Evolutionary conservation across 2,329 filamentous ascomycete genomes (phyloP).

Genomic region (Fusarium humuli): DNA sequence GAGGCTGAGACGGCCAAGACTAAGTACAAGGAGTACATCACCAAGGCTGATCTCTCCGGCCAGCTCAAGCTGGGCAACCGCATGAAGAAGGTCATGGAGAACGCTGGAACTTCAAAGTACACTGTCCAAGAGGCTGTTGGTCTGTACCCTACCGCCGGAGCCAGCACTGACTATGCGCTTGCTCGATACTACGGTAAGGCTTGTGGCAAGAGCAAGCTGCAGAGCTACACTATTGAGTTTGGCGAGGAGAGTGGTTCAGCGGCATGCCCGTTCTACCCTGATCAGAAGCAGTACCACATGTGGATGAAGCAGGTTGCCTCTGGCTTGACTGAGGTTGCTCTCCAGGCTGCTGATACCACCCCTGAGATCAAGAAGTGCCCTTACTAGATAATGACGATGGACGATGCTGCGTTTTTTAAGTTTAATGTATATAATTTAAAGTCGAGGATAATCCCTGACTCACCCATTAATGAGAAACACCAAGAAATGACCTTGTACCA

Average conservation of each 20-base stretch:
- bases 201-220: constrained; percentile 53
- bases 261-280: constrained; percentile 60
- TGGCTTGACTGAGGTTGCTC: constrained; percentile 61
- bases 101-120: constrained; percentile 54
- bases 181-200: constrained; percentile 55
- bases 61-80: constrained; percentile 50
- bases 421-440: constrained; percentile 14
- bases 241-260: constrained; percentile 46
- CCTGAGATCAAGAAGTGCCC: constrained; percentile 34
- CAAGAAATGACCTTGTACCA: background rate
- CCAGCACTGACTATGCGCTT: constrained; percentile 61
- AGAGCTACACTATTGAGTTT: constrained; percentile 62
- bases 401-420: background rate
- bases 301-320: constrained; percentile 59
- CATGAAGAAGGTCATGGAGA: constrained; percentile 56
- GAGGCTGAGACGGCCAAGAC: constrained; percentile 49
- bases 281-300: constrained; percentile 54
- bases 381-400: constrained; percentile 18
- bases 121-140: constrained; percentile 53
- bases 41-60: constrained; percentile 51
- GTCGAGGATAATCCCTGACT: background rate
- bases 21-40: constrained; percentile 60
- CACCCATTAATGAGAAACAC: background rate
- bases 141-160: constrained; percentile 60
- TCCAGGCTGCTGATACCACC: constrained; percentile 45